Percentiles rank a stretch among this genome's conserved stretches.
Conservation (phyloP, 768 basidiomycete genomes). For the Favolaschia claudopus region DNA sequence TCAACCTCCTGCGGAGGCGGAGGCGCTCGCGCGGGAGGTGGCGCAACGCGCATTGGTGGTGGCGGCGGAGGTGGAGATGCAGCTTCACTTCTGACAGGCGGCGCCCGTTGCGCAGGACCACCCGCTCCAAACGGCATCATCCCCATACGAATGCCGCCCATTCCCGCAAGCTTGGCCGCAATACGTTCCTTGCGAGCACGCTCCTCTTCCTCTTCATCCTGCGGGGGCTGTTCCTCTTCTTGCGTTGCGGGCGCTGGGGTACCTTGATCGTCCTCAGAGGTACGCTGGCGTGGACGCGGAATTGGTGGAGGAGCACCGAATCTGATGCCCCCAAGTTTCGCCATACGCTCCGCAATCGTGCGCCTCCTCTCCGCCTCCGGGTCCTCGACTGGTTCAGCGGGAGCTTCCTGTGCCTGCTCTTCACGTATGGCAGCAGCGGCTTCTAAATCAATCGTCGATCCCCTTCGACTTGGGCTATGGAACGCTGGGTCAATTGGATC, state of each 20-base stretch:
- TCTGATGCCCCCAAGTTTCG: conserved; percentile 85
- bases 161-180: conserved; percentile 57
- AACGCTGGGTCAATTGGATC: conserved; percentile 77
- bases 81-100: conserved; percentile 41
- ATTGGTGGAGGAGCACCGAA: conserved; percentile 74
- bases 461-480: conserved; percentile 57
- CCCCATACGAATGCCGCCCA: conserved; percentile 67
- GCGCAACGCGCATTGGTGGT: conserved; percentile 36
- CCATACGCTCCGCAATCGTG: conserved; percentile 95
- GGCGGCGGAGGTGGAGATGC: conserved; percentile 36
- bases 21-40: conserved; percentile 42
- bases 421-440: conserved; percentile 23
- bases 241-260: conserved; percentile 30
- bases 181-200: conserved; percentile 62
- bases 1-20: conserved; percentile 44
- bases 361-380: conserved; percentile 62
- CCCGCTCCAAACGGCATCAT: conserved; percentile 56
- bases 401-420: conserved; percentile 20
- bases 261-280: conserved; percentile 21
- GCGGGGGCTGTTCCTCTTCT: conserved; percentile 30
- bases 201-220: conserved; percentile 70
- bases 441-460: conserved; percentile 39
- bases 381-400: conserved; percentile 43
- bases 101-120: too few relatives aligned
- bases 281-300: conserved; percentile 44